A percentile compares a stretch with the other conserved stretches of the same genome.
phyloP scores from a whole-genome alignment of 495 filamentous ascomycete genomes.

The Niebla homalea region DNA sequence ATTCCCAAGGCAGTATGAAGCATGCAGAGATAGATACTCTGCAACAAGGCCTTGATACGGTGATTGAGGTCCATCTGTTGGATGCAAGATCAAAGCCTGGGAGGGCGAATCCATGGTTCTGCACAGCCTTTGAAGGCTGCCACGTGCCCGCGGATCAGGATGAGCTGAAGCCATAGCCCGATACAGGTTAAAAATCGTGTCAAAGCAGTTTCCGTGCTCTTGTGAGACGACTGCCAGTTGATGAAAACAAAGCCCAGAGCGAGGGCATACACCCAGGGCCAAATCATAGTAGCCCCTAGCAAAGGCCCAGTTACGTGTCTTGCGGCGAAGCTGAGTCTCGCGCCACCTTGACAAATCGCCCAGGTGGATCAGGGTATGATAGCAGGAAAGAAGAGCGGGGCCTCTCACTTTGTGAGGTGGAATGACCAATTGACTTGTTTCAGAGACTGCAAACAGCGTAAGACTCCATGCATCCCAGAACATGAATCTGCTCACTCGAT shows the following conservation, averaged over 20 bases:
- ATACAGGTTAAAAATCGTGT: conserved; percentile 80
- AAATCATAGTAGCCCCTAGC: conserved; percentile 77
- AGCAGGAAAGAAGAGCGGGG: conserved; percentile 58
- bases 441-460: conserved; percentile 9
- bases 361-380: conserved; percentile 70
- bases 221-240: conserved; percentile 77
- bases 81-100: too few relatives aligned
- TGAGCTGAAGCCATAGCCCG: conserved; percentile 58
- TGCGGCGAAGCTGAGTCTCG: conserved; percentile 49
- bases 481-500: not conserved
- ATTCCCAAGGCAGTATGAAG: too few relatives aligned
- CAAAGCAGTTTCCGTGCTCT: conserved; percentile 61
- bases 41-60: too few relatives aligned
- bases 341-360: conserved; percentile 90
- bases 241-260: conserved; percentile 70
- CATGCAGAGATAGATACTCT: too few relatives aligned
- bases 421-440: conserved; percentile 26
- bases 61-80: too few relatives aligned
- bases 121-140: conserved; percentile 60
- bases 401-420: conserved; percentile 36
- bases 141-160: conserved; percentile 56
- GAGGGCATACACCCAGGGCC: conserved; percentile 63
- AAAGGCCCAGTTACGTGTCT: conserved; percentile 62
- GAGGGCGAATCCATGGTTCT: too few relatives aligned
- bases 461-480: not conserved